Evolutionary conservation across 2,329 filamentous ascomycete genomes (phyloP), one percentile per base, ranked within the genome.

Genomic region (Nannizziopsis barbatae): DNA sequence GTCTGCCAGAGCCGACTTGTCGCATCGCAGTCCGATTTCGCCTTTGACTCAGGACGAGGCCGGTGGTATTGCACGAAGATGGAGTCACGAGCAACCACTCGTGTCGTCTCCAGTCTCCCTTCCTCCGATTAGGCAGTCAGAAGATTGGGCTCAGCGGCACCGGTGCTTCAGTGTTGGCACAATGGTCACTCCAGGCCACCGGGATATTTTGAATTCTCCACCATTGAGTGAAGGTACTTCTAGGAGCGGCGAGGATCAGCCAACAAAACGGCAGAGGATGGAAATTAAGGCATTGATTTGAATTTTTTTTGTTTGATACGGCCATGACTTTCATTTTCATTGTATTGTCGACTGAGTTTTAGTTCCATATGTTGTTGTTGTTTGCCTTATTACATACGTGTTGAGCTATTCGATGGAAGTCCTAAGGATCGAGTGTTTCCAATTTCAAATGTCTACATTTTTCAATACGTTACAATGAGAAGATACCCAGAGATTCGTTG

Each of bases 261-360:
- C 54, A 2, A 41, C 48, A 27, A 55, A 54, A 37, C 45, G 53
- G 7, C 36, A 42, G 12, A 55, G 50, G 41, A 55, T 56, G 53
- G 51, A 54, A 30, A 43, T 55, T 7, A 52, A 51, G 14, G 53
- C 55, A 33, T 55, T 56, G 54, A 52, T 27, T 27, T 55, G 5
- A 55, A 55, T 39, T 42, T 47, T 42, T 47, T 47, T 55, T 47
- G 37, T 42, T 1, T 38, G 33, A 32, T 38, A 12, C 36, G 31
- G 17, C 18, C 10, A 20, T 11, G 12, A 18, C 31, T 43, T 43
- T 8, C 17, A 35, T 40, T 22, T 42, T 12, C 33, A 42, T 43
- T 9, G 18, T 38, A 20, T 39, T 43, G 32, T 14, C 15, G 31
- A 32, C 31, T 38, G 33, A n/a, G 37, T 27, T 39, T 47, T 40